Conservation (phyloP, 306 rosid species). For the Hylodesmum podocarpum region DNA sequence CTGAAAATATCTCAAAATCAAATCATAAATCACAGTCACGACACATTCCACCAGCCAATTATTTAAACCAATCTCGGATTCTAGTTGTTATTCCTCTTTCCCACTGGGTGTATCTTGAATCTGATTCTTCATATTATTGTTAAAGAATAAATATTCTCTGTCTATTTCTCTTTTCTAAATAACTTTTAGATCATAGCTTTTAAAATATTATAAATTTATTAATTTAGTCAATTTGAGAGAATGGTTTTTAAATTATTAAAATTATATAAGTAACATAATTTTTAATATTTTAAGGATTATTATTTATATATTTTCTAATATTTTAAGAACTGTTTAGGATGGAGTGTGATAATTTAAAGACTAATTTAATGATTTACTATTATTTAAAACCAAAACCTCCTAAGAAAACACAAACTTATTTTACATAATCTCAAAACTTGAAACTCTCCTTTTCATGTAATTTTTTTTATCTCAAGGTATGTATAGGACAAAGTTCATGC, state of each 20-base stretch:
- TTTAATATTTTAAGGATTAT: no score
- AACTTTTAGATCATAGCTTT: no score
- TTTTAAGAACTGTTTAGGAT: no score
- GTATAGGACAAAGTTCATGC: neutral
- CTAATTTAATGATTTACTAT: no score
- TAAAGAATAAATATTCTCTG: no score
- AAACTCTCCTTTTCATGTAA: neutral
- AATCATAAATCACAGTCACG: neutral
- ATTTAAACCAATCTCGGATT: neutral
- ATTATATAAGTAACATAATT: no score
- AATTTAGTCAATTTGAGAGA: no score
- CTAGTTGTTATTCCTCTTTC: neutral
- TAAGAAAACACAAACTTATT: neutral
- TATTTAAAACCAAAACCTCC: neutral
- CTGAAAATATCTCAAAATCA: neutral
- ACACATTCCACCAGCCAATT: neutral
- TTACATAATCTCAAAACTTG: neutral
- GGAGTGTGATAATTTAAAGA: no score
- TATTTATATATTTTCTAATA: no score
- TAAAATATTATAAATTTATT: no score
- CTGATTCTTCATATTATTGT: neutral
- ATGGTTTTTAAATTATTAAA: no score
- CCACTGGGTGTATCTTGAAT: neutral
- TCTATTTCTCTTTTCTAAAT: no score
- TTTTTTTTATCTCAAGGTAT: neutral